phyloP scores from a whole-genome alignment of 306 rosid genomes.

The Quercus berberidifolia region DNA sequence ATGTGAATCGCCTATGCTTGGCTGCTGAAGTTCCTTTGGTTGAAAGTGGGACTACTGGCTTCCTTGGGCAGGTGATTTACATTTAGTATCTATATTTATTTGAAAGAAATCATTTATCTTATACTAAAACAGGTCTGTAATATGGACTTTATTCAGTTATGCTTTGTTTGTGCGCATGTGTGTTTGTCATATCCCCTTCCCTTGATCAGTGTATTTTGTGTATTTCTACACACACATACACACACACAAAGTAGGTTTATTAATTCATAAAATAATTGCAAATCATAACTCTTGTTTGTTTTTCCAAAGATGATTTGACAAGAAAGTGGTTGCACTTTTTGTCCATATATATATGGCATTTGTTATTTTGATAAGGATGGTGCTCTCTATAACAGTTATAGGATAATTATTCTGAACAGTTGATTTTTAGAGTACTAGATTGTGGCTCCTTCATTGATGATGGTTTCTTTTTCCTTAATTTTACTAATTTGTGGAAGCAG shows the following conservation, averaged over 20 bases:
- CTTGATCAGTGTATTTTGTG: neutral
- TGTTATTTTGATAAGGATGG: neutral
- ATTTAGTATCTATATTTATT: constrained; percentile 19
- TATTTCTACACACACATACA: neutral
- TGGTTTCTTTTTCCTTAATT: constrained; percentile 17
- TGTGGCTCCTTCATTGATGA: constrained; percentile 4
- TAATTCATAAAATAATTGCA: neutral
- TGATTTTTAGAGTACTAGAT: constrained; percentile 1
- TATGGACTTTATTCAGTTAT: neutral
- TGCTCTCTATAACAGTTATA: neutral
- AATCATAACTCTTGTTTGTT: neutral
- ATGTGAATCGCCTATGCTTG: constrained; percentile 94
- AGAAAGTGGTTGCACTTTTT: neutral
- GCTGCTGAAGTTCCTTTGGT: constrained; percentile 94
- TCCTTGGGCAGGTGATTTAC: constrained; percentile 89
- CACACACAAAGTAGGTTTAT: neutral
- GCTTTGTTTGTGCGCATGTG: neutral
- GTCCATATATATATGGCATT: neutral
- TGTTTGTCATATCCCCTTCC: neutral
- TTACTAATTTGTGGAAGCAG: constrained; percentile 40
- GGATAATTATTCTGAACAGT: neutral
- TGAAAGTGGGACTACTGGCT: constrained; percentile 99
- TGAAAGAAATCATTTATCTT: neutral
- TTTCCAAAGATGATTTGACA: neutral
- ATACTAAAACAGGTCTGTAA: neutral